Evolutionary conservation across 1,139 yeast genomes (phyloP).

Genomic region (Entelexis sorbosivorans): DNA sequence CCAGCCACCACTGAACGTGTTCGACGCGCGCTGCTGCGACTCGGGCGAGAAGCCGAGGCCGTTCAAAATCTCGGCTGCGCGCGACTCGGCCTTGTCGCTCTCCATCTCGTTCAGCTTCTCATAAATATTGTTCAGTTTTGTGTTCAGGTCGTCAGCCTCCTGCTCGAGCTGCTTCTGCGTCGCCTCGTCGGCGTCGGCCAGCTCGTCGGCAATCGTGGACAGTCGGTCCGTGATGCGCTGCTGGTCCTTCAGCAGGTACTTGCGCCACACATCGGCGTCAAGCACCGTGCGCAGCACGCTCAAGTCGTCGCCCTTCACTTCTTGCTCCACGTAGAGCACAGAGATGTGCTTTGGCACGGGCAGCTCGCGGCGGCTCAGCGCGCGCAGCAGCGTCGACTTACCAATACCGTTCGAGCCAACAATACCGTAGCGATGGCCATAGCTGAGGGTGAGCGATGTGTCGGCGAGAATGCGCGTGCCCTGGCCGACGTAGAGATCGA

Average conservation of each 20-base stretch:
- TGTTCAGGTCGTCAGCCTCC: constrained; percentile 77
- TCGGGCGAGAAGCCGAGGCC: constrained; percentile 91
- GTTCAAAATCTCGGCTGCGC: constrained; percentile 87
- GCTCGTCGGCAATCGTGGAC: constrained; percentile 55
- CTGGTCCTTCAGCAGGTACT: constrained; percentile 71
- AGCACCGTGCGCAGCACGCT: constrained; percentile 83
- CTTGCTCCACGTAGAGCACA: constrained; percentile 94
- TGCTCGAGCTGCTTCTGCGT: constrained; percentile 68
- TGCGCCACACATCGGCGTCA: constrained; percentile 99
- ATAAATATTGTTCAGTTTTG: constrained; percentile 63
- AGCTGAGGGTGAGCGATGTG: constrained; percentile 73
- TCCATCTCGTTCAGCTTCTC: constrained; percentile 86
- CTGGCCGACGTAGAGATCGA: constrained; percentile 89
- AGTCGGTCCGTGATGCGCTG: constrained; percentile 61
- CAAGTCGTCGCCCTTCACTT: constrained; percentile 84
- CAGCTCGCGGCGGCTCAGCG: constrained; percentile 85
- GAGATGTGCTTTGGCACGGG: constrained; percentile 91
- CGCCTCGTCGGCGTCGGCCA: constrained; percentile 26
- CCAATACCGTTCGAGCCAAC: constrained; percentile 99
- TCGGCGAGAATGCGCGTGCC: constrained; percentile 88
- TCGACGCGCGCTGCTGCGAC: constrained; percentile 71
- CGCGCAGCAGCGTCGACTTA: constrained; percentile 84
- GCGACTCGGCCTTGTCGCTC: constrained; percentile 92
- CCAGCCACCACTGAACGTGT: constrained; percentile 98
- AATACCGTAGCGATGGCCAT: constrained; percentile 91